Percentiles rank a stretch among this genome's conserved stretches.
Evolutionary conservation across 768 basidiomycete species (phyloP).

Genomic region (Piloderma croceum): DNA sequence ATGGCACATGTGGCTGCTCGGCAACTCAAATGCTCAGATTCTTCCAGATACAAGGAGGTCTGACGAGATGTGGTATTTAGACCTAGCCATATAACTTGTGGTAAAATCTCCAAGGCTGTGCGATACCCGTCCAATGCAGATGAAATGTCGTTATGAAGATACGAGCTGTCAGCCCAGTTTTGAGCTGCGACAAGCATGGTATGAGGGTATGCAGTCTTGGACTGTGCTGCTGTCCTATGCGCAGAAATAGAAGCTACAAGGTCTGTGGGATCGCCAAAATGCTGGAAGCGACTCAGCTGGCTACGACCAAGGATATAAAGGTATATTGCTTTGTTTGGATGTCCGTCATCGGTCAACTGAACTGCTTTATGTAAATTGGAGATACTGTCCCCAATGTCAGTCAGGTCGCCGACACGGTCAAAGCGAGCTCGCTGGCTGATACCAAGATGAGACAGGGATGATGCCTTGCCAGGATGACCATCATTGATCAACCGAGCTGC

Average conservation of each 20-base stretch:
- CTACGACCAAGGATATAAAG: conserved; percentile 17
- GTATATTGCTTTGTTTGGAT: conserved; percentile 10
- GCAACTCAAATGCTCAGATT: no score
- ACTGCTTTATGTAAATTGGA: conserved; percentile 9
- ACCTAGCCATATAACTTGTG: conserved; percentile 15
- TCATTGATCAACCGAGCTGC: conserved; percentile 11
- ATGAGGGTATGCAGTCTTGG: conserved; percentile 16
- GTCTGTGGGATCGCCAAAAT: conserved; percentile 15
- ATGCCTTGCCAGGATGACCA: conserved; percentile 13
- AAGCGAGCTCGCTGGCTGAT: conserved; percentile 17
- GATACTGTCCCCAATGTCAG: conserved; percentile 20
- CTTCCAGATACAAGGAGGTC: no score
- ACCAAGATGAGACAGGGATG: conserved; percentile 16
- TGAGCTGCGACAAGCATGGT: conserved; percentile 20
- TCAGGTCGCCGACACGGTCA: conserved; percentile 14
- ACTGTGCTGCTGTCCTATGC: conserved; percentile 14
- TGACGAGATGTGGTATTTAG: no score
- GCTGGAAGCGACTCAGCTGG: conserved; percentile 17
- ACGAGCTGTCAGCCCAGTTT: no score
- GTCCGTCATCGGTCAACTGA: conserved; percentile 9
- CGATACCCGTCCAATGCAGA: conserved; percentile 10
- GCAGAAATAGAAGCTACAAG: conserved; percentile 15
- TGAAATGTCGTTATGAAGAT: no score
- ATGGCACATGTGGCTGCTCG: no score
- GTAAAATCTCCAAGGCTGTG: conserved; percentile 9